Base-by-base conservation (phyloP, 2,329 filamentous ascomycete genomes). In the Clarireedia hainanense region DNA sequence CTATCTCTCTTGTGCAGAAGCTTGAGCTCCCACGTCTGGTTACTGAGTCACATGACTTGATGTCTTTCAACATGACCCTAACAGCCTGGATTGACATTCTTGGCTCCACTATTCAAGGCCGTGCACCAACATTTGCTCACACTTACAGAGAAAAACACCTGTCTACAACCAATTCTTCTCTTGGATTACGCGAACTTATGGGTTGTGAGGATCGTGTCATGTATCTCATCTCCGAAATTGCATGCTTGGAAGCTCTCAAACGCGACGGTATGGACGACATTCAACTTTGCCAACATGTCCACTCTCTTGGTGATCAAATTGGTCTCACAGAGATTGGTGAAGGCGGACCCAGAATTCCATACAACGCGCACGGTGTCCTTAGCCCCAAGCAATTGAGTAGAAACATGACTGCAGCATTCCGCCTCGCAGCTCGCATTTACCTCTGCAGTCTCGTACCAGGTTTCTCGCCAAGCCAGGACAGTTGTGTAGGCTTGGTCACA, bases 161-260 rank as follows among this genome's bases (percentile, higher is more conserved):
- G 51, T 88, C 89, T 9, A 70, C 74, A 10, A 71, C 74, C 60
- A 80, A 81, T 70, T 64, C 78, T 23, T 81, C 77, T 55, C 76
- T 85, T 14, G 94, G 94, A 10, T 80, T 99, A 39, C 85, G 87
- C 52, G 91, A 95, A 75, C 80, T 97, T 51, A 97, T 97, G 91
- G 94, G 94, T 64, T 97, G 94, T 71, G 92, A 97, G 61, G 94
- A 99, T 73, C 84, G 85, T 23, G 88, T 97, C 73, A 96, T 99
- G 91, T 97, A 96, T 72, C 79, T 97, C 65, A 95, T 99, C 70
- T 95, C 91, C 2, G 94, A 99, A 74, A 96, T 97, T 65, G 89
- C 92, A 54, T 97, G 94, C 72, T 83, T 99, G 52, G 94, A 97
- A 71, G 88, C 89, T 3, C 81, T 96, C 61, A 95, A 94, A 77